A percentile compares a stretch with the other conserved stretches of the same genome.
Evolutionary conservation across 768 basidiomycete genomes (phyloP).

Genomic region (Suillus decipiens): DNA sequence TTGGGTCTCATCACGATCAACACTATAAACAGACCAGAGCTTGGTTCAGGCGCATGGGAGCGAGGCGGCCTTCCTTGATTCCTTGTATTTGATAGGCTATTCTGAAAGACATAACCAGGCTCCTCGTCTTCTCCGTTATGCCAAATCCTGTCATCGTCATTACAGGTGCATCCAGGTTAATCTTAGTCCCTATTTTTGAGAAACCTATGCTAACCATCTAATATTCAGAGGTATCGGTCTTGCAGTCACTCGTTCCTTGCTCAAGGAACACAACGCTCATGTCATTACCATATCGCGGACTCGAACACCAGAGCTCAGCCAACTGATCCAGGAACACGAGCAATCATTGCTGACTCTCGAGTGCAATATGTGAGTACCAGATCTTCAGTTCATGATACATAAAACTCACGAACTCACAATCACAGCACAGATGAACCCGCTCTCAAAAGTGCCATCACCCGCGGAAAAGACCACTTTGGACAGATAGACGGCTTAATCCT

Average conservation of each 20-base stretch:
- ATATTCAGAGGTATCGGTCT: constrained; percentile 70
- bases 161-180: constrained; percentile 83
- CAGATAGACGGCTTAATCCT: constrained; percentile 77
- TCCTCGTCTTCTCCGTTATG: constrained; percentile 17
- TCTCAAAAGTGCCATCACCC: constrained; percentile 54
- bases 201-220: constrained; percentile 11
- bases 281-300: constrained; percentile 82
- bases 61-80: not conserved
- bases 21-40: not conserved
- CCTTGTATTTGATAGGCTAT: too few relatives aligned
- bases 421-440: constrained; percentile 60
- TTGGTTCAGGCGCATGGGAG: not conserved
- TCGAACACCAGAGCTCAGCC: constrained; percentile 59
- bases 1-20: not conserved
- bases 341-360: constrained; percentile 51
- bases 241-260: constrained; percentile 67
- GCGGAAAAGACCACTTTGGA: constrained; percentile 53
- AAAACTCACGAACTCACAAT: constrained; percentile 2
- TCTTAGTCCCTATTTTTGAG: constrained; percentile 1
- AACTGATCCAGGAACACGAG: constrained; percentile 43
- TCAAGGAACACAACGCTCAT: constrained; percentile 59
- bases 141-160: constrained; percentile 66
- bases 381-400: not conserved
- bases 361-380: constrained; percentile 73
- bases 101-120: not conserved